These are phyloP conservation scores for Aquanectria penicillioides DNA, from an alignment of 2,329 filamentous ascomycete genomes.

Conservation along the genomic window DNA sequence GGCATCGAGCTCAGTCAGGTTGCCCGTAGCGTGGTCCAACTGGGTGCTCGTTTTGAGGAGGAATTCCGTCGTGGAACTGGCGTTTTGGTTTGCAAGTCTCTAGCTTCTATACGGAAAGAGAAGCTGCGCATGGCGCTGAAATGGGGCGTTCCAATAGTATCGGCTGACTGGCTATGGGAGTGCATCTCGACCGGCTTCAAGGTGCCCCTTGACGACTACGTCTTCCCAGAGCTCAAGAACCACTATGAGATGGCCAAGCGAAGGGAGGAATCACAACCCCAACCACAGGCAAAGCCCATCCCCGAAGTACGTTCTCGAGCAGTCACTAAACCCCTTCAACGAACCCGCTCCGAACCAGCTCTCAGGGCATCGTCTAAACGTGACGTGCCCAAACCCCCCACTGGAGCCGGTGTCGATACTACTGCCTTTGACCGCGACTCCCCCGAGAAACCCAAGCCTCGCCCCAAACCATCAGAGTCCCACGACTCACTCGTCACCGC, in stretches of 20 bases:
- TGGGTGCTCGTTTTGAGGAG: conserved; percentile 86
- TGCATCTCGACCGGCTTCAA: conserved; percentile 71
- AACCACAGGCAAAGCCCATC: conserved; percentile 1
- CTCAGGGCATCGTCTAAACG: conserved; percentile 16
- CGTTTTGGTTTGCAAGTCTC: conserved; percentile 77
- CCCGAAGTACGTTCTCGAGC: conserved; percentile 12
- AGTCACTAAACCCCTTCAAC: conserved; percentile 30
- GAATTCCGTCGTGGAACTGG: conserved; percentile 77
- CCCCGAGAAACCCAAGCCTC: conserved; percentile 31
- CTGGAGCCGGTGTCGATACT: conserved; percentile 33
- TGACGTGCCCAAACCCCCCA: conserved; percentile 29
- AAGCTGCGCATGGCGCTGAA: conserved; percentile 82
- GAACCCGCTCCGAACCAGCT: conserved; percentile 34
- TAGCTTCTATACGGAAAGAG: conserved; percentile 69
- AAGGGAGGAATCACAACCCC: conserved; percentile 17
- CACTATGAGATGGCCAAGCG: conserved; percentile 32
- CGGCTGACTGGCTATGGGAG: conserved; percentile 84
- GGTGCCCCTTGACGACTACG: conserved; percentile 56
- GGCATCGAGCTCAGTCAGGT: conserved; percentile 89
- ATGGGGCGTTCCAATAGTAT: conserved; percentile 84
- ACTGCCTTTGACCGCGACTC: conserved; percentile 50
- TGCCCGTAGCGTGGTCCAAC: conserved; percentile 76
- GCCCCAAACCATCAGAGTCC: conserved; percentile 19
- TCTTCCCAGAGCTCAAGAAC: conserved; percentile 59
- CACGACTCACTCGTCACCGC: conserved; percentile 44